Evolutionary conservation across 768 basidiomycete species (phyloP).

Genomic region (Austroboletus festivus): DNA sequence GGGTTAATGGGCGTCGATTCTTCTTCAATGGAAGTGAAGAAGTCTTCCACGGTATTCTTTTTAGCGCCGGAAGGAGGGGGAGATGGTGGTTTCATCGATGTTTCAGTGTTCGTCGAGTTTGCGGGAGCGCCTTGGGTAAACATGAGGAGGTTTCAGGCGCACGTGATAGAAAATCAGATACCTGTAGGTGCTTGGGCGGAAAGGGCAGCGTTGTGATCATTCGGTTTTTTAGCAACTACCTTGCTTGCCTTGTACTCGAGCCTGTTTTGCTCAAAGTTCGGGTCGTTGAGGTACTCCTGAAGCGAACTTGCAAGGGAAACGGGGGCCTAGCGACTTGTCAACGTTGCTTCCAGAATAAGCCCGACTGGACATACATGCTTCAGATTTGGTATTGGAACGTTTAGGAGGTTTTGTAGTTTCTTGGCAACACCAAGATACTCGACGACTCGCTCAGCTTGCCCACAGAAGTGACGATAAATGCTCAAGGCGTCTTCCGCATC

Average conservation of each 20-base stretch:
- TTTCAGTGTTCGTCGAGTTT: slow-evolving; percentile 16
- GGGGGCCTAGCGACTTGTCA: slow-evolving; percentile 63
- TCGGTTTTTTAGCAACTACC: slow-evolving; percentile 45
- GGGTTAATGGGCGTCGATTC: slow-evolving; percentile 72
- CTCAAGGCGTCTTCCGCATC: slow-evolving; percentile 82
- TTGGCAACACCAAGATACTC: slow-evolving; percentile 90
- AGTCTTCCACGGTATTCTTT: slow-evolving; percentile 62
- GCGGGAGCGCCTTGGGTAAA: slow-evolving; percentile 15
- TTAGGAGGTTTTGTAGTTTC: slow-evolving; percentile 89
- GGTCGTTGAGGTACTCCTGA: slow-evolving; percentile 94
- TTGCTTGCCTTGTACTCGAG: slow-evolving; percentile 88
- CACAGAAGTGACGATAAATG: slow-evolving; percentile 93
- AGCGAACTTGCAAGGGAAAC: slow-evolving; percentile 90
- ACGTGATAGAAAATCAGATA: slow-evolving; percentile 1
- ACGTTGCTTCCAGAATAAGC: neutral
- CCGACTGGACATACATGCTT: slow-evolving; percentile 62
- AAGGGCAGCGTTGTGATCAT: slow-evolving; percentile 7
- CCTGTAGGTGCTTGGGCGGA: slow-evolving; percentile 16
- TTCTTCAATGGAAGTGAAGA: slow-evolving; percentile 86
- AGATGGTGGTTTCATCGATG: slow-evolving; percentile 25
- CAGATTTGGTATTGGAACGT: slow-evolving; percentile 90
- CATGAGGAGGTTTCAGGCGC: neutral
- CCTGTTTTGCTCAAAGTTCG: slow-evolving; percentile 94
- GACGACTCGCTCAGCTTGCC: slow-evolving; percentile 87
- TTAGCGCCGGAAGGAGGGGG: slow-evolving; percentile 21